Conservation (phyloP, 169 alveolate species). For the Toxoplasma gondii region DNA sequence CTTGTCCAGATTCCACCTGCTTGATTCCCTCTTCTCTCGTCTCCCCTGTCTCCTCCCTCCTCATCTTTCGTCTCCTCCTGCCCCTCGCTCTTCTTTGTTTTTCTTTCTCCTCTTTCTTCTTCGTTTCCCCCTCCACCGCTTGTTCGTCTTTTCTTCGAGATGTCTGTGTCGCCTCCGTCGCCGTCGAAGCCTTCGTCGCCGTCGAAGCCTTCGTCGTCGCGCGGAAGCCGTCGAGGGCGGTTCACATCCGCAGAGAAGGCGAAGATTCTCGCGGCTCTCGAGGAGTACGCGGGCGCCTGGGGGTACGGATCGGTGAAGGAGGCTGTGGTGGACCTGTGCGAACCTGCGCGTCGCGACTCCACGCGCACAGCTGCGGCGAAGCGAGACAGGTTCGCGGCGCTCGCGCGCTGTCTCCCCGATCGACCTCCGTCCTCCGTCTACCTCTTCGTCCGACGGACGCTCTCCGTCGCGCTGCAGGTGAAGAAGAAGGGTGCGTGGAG, state of each 20-base stretch:
- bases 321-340: neutral
- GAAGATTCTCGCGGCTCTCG: neutral
- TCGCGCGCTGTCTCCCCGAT: constrained; percentile 54
- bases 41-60: neutral
- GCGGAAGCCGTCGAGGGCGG: neutral
- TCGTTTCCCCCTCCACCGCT: neutral
- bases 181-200: neutral
- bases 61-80: neutral
- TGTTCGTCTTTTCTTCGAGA: neutral
- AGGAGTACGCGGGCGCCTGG: neutral
- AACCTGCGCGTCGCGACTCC: neutral
- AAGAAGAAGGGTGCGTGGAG: constrained; percentile 48
- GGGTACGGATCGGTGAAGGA: neutral
- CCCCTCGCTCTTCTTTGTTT: neutral
- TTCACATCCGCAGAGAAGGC: constrained; percentile 5
- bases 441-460: constrained; percentile 41
- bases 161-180: neutral
- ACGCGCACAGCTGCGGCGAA: neutral
- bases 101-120: neutral
- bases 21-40: neutral
- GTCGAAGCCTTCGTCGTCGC: neutral
- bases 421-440: constrained; percentile 47
- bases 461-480: neutral
- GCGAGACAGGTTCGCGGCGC: neutral
- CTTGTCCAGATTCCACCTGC: no score